These are phyloP conservation scores for Trichoderma hamatum DNA, from an alignment of 2,329 filamentous ascomycete genomes.

Conservation along the genomic window DNA sequence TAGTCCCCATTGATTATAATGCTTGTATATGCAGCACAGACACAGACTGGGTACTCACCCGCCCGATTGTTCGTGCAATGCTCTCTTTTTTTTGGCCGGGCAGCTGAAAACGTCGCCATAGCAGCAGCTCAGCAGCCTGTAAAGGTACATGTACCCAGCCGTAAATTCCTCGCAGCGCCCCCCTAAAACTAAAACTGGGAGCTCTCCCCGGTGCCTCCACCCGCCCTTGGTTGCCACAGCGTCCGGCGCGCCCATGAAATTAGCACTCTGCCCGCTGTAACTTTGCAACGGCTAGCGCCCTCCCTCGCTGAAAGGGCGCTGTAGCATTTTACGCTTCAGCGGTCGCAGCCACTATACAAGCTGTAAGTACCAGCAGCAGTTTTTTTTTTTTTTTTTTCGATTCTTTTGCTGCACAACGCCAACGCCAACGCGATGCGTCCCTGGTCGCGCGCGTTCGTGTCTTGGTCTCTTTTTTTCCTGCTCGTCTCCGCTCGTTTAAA, in stretches of 20 bases:
- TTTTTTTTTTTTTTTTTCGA: not conserved
- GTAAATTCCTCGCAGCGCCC: conserved; percentile 1
- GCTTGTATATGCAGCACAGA: not conserved
- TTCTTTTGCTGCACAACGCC: conserved; percentile 28
- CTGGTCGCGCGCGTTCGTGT: conserved; percentile 30
- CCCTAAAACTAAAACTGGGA: conserved; percentile 10
- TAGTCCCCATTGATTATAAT: not conserved
- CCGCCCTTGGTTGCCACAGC: conserved; percentile 8
- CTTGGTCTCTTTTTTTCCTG: conserved; percentile 5
- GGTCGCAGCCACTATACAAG: not conserved
- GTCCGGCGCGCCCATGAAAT: not conserved
- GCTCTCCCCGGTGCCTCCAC: not conserved
- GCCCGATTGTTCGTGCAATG: not conserved
- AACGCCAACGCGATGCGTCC: conserved; percentile 31
- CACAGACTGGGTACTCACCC: not conserved
- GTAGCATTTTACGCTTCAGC: not conserved
- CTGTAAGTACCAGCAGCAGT: too few species aligned
- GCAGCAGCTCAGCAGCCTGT: not conserved
- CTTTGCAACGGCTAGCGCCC: not conserved
- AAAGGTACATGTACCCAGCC: not conserved
- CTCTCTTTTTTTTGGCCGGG: not conserved
- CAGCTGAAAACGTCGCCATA: not conserved
- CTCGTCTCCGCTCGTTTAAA: conserved; percentile 29
- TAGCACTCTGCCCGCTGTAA: conserved; percentile 13
- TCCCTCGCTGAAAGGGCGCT: not conserved